Percentiles rank a stretch among this genome's conserved stretches.
phyloP scores from a whole-genome alignment of 176 grass and related monocot genomes.

The Oryza officinalis region DNA sequence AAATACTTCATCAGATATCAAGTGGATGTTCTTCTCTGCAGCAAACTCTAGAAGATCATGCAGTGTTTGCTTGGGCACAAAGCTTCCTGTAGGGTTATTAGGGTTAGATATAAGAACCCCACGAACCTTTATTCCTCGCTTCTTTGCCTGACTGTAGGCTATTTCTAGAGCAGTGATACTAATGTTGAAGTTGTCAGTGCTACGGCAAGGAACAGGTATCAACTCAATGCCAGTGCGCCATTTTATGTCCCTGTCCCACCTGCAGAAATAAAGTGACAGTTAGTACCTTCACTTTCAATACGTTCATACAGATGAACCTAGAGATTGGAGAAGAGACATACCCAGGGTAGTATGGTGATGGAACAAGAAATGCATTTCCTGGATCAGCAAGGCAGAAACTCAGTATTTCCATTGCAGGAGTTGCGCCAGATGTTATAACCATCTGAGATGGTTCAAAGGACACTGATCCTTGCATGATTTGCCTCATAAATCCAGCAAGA shows the following conservation, averaged over 20 bases:
- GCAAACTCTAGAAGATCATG: constrained; percentile 70
- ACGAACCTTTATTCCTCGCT: constrained; percentile 80
- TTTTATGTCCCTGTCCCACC: constrained; percentile 95
- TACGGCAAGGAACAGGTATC: constrained; percentile 90
- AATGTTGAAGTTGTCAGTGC: constrained; percentile 83
- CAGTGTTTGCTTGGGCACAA: constrained; percentile 71
- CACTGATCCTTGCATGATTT: constrained; percentile 68
- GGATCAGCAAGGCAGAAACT: constrained; percentile 90
- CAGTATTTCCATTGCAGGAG: constrained; percentile 89
- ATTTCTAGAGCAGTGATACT: constrained; percentile 76
- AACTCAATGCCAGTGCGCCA: constrained; percentile 84
- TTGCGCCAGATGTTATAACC: constrained; percentile 83
- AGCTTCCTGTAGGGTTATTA: constrained; percentile 83
- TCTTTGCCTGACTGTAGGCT: constrained; percentile 92
- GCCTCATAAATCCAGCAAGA: constrained; percentile 85
- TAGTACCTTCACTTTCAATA: background rate
- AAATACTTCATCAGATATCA: constrained; percentile 96
- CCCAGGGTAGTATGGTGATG: constrained; percentile 98
- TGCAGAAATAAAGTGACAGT: constrained; percentile 30
- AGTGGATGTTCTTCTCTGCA: constrained; percentile 89
- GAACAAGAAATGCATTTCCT: constrained; percentile 97
- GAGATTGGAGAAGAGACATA: constrained; percentile 31
- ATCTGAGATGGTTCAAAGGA: constrained; percentile 83
- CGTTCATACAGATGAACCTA: background rate
- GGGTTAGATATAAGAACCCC: constrained; percentile 92